phyloP scores from a whole-genome alignment of 2,329 filamentous ascomycete species.

The Colletotrichum melonis region DNA sequence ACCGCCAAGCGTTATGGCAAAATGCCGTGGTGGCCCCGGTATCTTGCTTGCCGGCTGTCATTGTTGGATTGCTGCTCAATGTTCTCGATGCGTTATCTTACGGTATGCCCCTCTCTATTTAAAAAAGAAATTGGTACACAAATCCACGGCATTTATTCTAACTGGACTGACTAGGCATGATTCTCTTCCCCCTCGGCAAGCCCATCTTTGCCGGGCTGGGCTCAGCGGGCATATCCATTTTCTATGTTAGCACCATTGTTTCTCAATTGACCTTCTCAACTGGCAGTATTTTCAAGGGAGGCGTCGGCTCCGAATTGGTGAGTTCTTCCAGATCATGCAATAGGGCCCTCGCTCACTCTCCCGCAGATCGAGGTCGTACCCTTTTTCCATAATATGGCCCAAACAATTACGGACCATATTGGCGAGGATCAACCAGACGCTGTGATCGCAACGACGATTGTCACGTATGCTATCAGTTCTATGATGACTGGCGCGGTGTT shows the following conservation, averaged over 20 bases:
- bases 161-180: constrained; percentile 72
- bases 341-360: constrained; percentile 26
- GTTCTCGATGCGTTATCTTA: constrained; percentile 96
- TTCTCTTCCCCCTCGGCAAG: constrained; percentile 91
- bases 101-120: constrained; percentile 59
- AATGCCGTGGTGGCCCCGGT: constrained; percentile 74
- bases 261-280: constrained; percentile 90
- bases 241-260: constrained; percentile 97
- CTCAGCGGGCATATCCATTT: constrained; percentile 96
- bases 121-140: constrained; percentile 17
- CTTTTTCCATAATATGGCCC: constrained; percentile 99
- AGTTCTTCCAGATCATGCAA: constrained; percentile 39
- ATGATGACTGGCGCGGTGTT: constrained; percentile 92
- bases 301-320: constrained; percentile 93
- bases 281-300: constrained; percentile 89
- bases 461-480: constrained; percentile 89
- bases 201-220: constrained; percentile 88
- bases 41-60: constrained; percentile 83
- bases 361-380: constrained; percentile 91
- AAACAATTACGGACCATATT: constrained; percentile 82
- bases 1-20: constrained; percentile 72
- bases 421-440: constrained; percentile 85
- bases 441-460: constrained; percentile 93
- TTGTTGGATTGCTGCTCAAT: constrained; percentile 90
- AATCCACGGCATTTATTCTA: constrained; percentile 31